phyloP scores from a whole-genome alignment of 1,139 yeast species.

The Debaryomyces fabryi region DNA sequence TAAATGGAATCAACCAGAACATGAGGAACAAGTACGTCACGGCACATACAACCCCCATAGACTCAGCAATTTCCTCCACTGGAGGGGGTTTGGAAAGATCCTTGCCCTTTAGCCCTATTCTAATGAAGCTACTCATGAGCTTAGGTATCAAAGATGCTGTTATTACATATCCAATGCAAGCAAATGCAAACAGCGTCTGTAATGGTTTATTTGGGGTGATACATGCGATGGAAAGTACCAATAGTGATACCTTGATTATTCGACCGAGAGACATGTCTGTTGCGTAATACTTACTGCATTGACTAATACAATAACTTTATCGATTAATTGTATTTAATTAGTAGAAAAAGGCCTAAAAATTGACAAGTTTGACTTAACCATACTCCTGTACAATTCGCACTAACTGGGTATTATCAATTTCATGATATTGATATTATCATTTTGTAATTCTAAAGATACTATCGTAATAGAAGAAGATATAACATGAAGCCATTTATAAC shows the following conservation, averaged over 20 bases:
- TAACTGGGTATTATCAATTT: not conserved
- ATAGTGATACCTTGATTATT: constrained; percentile 12
- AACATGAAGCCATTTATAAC: constrained; percentile 70
- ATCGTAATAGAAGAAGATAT: not conserved
- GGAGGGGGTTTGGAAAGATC: constrained; percentile 79
- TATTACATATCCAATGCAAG: constrained; percentile 63
- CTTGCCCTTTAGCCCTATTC: constrained; percentile 79
- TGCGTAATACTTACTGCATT: not conserved
- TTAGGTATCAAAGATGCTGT: constrained; percentile 67
- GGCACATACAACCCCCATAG: constrained; percentile 88
- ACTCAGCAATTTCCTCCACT: constrained; percentile 68
- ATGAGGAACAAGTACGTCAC: constrained; percentile 77
- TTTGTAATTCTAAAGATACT: not conserved
- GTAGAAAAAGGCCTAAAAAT: not conserved
- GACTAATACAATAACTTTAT: not conserved
- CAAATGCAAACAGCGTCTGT: constrained; percentile 63
- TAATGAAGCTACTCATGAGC: constrained; percentile 65
- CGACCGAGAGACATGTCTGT: constrained; percentile 1
- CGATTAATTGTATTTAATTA: not conserved
- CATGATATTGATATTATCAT: not conserved
- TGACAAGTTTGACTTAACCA: not conserved
- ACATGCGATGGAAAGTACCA: constrained; percentile 23
- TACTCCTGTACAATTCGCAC: constrained; percentile 4
- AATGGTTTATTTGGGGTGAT: constrained; percentile 39
- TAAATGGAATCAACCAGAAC: constrained; percentile 85